Conservation (phyloP, 2,329 filamentous ascomycete species). For the Simplicillium aogashimaense region DNA sequence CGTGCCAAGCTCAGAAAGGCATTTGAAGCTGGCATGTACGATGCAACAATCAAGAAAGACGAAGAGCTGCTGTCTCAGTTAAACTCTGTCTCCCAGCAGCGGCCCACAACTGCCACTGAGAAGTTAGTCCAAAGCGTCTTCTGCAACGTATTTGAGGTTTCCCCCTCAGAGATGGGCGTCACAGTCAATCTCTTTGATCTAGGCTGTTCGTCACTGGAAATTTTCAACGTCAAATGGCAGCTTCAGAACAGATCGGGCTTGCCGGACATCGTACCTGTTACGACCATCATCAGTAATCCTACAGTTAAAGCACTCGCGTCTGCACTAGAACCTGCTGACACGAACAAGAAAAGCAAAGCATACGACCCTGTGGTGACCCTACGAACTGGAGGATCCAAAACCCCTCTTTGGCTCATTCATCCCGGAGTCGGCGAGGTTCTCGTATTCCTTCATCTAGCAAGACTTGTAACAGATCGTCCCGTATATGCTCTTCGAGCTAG, state of each 20-base stretch:
- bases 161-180: slow-evolving; percentile 9
- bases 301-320: slow-evolving; percentile 7
- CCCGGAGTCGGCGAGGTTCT: slow-evolving; percentile 31
- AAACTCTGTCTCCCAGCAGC: neutral
- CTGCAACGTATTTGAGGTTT: slow-evolving; percentile 8
- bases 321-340: neutral
- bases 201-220: slow-evolving; percentile 27
- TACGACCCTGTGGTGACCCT: slow-evolving; percentile 27
- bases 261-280: slow-evolving; percentile 18
- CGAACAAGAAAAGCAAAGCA: neutral
- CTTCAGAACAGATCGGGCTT: slow-evolving; percentile 15
- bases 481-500: slow-evolving; percentile 35
- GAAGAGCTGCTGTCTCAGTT: neutral
- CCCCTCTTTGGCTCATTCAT: slow-evolving; percentile 29
- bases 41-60: slow-evolving; percentile 1
- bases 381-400: slow-evolving; percentile 16
- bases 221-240: slow-evolving; percentile 26
- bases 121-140: slow-evolving; percentile 10
- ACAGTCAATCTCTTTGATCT: slow-evolving; percentile 18
- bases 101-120: slow-evolving; percentile 11
- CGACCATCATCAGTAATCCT: slow-evolving; percentile 25
- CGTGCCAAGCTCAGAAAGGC: slow-evolving; percentile 24
- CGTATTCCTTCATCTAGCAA: slow-evolving; percentile 25
- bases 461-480: slow-evolving; percentile 29
- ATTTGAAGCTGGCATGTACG: slow-evolving; percentile 19